phyloP scores from a whole-genome alignment of 495 filamentous ascomycete species.

The Penicillium turbatum region DNA sequence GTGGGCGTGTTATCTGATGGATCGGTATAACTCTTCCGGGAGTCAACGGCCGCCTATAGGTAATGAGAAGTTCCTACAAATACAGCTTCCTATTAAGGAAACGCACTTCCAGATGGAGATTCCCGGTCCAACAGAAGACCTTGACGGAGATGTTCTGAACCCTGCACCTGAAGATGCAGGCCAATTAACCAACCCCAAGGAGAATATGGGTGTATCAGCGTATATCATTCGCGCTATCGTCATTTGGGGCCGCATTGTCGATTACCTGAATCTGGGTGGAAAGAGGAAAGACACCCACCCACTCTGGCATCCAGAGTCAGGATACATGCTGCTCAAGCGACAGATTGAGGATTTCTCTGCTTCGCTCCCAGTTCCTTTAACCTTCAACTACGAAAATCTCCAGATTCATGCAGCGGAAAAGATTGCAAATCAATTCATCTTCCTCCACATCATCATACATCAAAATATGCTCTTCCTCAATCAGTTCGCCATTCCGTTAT shows the following conservation, averaged over 20 bases:
- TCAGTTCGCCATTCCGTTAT: constrained; percentile 75
- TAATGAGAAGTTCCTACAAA: constrained; percentile 79
- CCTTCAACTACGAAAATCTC: constrained; percentile 78
- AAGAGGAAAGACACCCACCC: constrained; percentile 71
- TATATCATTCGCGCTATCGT: constrained; percentile 85
- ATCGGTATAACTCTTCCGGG: constrained; percentile 93
- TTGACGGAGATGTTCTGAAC: constrained; percentile 69
- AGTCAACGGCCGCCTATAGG: constrained; percentile 92
- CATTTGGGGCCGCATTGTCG: constrained; percentile 85
- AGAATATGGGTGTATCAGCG: constrained; percentile 91
- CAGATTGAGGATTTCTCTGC: constrained; percentile 67
- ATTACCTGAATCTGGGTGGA: constrained; percentile 86
- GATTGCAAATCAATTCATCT: constrained; percentile 89
- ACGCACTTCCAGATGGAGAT: constrained; percentile 88
- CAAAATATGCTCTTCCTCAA: constrained; percentile 90
- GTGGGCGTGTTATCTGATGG: constrained; percentile 98
- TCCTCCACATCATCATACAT: constrained; percentile 82
- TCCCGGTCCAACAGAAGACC: constrained; percentile 78
- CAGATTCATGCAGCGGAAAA: constrained; percentile 77
- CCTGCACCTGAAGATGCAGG: constrained; percentile 58
- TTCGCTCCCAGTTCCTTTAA: constrained; percentile 63
- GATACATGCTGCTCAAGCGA: constrained; percentile 64
- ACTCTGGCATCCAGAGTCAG: constrained; percentile 78
- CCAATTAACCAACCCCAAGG: constrained; percentile 61
- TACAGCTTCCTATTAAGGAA: constrained; percentile 89